Conservation (phyloP, 441 rosid species). For the Metrosideros polymorpha region DNA sequence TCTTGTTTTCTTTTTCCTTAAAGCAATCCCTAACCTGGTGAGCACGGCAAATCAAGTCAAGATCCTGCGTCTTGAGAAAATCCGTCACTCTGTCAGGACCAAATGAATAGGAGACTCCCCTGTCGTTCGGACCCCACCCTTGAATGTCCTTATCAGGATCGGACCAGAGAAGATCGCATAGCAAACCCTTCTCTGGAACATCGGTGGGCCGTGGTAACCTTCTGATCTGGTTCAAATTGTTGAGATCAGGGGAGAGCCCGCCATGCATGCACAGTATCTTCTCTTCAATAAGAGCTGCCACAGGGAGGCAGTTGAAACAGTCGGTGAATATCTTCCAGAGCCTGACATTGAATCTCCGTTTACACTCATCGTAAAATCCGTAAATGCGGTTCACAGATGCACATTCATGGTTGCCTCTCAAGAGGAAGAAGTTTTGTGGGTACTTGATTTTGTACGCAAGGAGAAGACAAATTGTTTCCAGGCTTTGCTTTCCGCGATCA, state of each 20-base stretch:
- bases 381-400: constrained; percentile 50
- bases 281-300: constrained; percentile 51
- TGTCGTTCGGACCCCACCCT: constrained; percentile 46
- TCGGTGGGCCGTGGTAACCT: constrained; percentile 44
- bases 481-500: constrained; percentile 57
- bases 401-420: constrained; percentile 63
- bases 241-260: constrained; percentile 51
- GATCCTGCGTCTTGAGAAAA: constrained; percentile 36
- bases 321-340: constrained; percentile 51
- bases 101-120: constrained; percentile 52
- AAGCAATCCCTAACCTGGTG: constrained; percentile 34
- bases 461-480: constrained; percentile 56
- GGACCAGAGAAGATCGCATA: constrained; percentile 61
- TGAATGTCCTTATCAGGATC: constrained; percentile 35
- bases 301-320: constrained; percentile 62
- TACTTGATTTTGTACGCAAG: constrained; percentile 52
- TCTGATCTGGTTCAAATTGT: constrained; percentile 38
- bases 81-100: constrained; percentile 35
- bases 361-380: constrained; percentile 63
- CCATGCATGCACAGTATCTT: constrained; percentile 61
- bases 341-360: constrained; percentile 37
- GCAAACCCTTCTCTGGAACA: constrained; percentile 49
- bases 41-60: constrained; percentile 53
- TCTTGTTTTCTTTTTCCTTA: neutral
- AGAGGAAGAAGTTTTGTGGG: constrained; percentile 45